phyloP scores from a whole-genome alignment of 305 asterid species.

The Fraxinus latifolia region DNA sequence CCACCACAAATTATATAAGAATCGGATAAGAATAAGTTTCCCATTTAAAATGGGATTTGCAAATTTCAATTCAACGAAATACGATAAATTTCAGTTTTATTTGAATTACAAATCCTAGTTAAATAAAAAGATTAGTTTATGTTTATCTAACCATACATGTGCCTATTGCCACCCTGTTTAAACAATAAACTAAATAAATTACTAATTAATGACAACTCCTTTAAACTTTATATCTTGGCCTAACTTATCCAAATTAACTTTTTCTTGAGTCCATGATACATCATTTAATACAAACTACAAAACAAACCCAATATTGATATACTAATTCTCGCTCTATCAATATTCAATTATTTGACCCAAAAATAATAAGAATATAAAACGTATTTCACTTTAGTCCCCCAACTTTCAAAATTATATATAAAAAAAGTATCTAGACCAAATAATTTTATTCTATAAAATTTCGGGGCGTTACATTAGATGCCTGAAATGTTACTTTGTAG shows the following conservation, averaged over 20 bases:
- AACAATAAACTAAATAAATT: not conserved
- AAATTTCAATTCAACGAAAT: not conserved
- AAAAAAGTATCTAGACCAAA: no score
- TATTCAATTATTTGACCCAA: no score
- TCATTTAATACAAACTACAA: not conserved
- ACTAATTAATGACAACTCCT: not conserved
- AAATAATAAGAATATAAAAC: no score
- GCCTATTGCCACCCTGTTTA: not conserved
- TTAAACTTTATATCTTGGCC: not conserved
- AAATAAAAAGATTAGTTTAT: not conserved
- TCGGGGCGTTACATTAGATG: not conserved
- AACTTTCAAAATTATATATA: no score
- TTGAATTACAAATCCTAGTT: not conserved
- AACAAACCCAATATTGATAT: no score
- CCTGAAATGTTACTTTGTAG: conserved; percentile 4
- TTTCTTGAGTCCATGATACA: not conserved
- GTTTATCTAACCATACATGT: not conserved
- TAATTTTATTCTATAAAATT: no score
- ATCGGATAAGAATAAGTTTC: not conserved
- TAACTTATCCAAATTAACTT: not conserved
- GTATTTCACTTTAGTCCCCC: no score
- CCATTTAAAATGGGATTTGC: not conserved
- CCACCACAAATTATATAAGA: not conserved
- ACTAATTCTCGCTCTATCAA: no score
- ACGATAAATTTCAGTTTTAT: not conserved